phyloP scores from a whole-genome alignment of 78 protist species.

The Bigelowiella natans region DNA sequence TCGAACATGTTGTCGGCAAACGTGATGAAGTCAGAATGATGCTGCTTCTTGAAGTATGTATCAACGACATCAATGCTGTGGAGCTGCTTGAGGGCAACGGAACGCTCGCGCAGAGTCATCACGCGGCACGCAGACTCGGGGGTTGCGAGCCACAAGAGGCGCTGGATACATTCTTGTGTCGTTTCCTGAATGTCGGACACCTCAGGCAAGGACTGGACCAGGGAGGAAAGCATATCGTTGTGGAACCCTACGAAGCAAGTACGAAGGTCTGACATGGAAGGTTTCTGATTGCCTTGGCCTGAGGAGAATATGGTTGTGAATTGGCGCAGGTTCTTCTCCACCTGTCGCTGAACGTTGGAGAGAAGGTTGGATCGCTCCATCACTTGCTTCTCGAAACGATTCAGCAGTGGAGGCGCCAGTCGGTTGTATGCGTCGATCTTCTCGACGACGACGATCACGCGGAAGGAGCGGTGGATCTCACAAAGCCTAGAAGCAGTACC shows the following conservation, averaged over 20 bases:
- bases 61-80: neutral
- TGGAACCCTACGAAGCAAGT: neutral
- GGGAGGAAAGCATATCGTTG: neutral
- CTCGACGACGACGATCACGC: slow-evolving; percentile 13
- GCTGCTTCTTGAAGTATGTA: neutral
- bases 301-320: neutral
- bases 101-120: neutral
- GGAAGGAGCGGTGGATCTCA: neutral
- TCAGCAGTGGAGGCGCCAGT: neutral
- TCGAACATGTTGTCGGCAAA: neutral
- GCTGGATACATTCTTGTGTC: neutral
- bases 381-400: slow-evolving; percentile 2
- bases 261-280: neutral
- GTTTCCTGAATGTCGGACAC: neutral
- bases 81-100: neutral
- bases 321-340: neutral
- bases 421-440: neutral
- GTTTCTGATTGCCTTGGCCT: neutral
- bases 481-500: neutral
- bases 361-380: neutral
- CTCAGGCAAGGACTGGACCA: neutral
- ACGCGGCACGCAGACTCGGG: neutral
- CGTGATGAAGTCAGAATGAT: neutral
- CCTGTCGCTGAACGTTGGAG: neutral
- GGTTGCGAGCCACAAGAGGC: neutral